Conservation (phyloP, 208 protist genomes). For the Wallacemonas sp. region DNA sequence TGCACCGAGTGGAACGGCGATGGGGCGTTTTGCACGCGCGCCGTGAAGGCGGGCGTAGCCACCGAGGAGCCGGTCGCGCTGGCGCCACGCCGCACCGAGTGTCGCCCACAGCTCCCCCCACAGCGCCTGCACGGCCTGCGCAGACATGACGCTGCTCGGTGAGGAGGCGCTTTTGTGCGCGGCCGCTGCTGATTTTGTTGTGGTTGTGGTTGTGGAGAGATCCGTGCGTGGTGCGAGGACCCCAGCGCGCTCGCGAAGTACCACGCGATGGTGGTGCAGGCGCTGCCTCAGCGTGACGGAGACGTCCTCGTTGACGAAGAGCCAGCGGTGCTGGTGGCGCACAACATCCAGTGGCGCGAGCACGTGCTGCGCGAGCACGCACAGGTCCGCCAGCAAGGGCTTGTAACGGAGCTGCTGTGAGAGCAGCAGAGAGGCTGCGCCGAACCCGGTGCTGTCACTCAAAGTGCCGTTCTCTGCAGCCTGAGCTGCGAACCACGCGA, state of each 20-base stretch:
- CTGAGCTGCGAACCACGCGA: conserved; percentile 27
- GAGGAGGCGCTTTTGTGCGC: too few species aligned
- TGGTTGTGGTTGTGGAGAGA: neutral
- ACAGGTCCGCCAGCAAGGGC: conserved; percentile 55
- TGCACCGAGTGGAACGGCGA: neutral
- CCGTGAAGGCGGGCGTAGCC: conserved; percentile 26
- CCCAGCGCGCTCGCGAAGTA: too few species aligned
- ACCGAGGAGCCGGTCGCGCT: conserved; percentile 62
- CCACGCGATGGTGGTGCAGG: conserved; percentile 52
- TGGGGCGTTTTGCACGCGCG: neutral
- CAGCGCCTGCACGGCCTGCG: conserved; percentile 27
- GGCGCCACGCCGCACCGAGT: conserved; percentile 70
- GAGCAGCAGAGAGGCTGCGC: conserved; percentile 23
- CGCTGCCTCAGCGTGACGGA: conserved; percentile 47
- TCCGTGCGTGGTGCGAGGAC: too few species aligned
- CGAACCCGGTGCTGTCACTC: neutral
- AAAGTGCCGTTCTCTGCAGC: too few species aligned
- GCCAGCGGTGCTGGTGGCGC: conserved; percentile 57
- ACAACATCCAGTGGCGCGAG: conserved; percentile 55
- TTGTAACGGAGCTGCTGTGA: conserved; percentile 42
- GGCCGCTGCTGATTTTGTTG: neutral
- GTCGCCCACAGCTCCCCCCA: conserved; percentile 63
- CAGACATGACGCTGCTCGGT: conserved; percentile 23
- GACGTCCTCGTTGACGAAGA: conserved; percentile 69
- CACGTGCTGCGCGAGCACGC: conserved; percentile 41